Evolutionary conservation across 2,329 filamentous ascomycete species (phyloP).

Genomic region (Penicillium sp.): DNA sequence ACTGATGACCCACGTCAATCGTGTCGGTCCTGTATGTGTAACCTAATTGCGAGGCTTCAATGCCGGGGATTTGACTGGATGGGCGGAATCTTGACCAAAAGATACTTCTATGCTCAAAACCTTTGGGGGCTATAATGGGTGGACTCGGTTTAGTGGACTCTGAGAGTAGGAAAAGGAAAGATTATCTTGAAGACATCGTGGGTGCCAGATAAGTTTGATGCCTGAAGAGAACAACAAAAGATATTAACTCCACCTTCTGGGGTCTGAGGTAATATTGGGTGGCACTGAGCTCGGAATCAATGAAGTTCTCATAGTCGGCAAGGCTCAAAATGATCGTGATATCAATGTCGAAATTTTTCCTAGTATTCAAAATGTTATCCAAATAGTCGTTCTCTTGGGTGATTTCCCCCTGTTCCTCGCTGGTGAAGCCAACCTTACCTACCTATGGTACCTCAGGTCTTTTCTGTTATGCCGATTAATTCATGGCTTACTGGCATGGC

Average conservation of each 20-base stretch:
- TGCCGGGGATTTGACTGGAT: background rate
- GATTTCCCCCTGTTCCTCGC: too few species aligned
- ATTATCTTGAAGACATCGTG: background rate
- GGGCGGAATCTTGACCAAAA: constrained; percentile 3
- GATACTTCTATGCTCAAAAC: background rate
- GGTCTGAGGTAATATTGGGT: constrained; percentile 10
- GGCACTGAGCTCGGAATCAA: background rate
- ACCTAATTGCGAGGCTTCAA: constrained; percentile 4
- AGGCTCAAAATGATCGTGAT: background rate
- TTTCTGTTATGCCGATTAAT: too few species aligned
- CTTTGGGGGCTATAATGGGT: constrained; percentile 3
- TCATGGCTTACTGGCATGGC: background rate
- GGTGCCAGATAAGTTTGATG: constrained; percentile 4
- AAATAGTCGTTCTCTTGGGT: background rate
- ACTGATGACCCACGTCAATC: constrained; percentile 6
- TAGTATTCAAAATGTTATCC: background rate
- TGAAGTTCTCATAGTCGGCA: background rate
- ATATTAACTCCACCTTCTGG: constrained; percentile 6
- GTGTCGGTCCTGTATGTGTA: constrained; percentile 14
- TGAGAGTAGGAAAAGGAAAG: background rate
- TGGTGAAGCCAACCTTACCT: too few species aligned
- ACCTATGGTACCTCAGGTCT: too few species aligned
- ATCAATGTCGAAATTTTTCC: background rate
- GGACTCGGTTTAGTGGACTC: background rate
- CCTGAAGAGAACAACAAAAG: background rate